phyloP scores from a whole-genome alignment of 805 yeast genomes.

The Saccharomyces mikatae region DNA sequence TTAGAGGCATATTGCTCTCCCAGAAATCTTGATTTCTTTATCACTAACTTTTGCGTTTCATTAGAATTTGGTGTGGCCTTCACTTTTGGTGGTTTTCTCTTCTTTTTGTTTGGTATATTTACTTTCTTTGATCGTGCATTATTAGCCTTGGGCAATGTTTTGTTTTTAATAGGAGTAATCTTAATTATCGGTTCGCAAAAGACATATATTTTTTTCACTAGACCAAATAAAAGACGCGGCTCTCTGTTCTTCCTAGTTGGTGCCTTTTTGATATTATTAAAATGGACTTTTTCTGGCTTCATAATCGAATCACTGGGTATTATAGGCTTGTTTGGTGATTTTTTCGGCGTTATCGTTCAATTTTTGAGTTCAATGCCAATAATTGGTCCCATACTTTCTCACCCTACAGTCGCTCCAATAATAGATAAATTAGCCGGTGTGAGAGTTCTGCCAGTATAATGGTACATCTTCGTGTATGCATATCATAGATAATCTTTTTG shows the following conservation, averaged over 20 bases:
- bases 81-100: conserved; percentile 72
- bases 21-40: not conserved
- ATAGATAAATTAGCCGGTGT: conserved; percentile 60
- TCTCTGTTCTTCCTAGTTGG: conserved; percentile 73
- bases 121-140: conserved; percentile 84
- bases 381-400: conserved; percentile 75
- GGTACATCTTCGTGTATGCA: not conserved
- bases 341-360: conserved; percentile 79
- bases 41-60: conserved; percentile 3
- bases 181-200: conserved; percentile 83
- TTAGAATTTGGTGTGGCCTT: conserved; percentile 86
- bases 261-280: conserved; percentile 61
- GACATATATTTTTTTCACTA: conserved; percentile 71
- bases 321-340: conserved; percentile 83
- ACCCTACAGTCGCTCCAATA: conserved; percentile 75
- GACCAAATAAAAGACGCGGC: conserved; percentile 83
- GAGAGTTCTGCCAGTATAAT: conserved; percentile 54
- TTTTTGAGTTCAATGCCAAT: conserved; percentile 82
- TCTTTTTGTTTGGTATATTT: conserved; percentile 73
- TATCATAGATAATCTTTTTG: not conserved
- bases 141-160: conserved; percentile 78
- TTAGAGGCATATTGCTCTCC: not conserved
- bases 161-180: conserved; percentile 73
- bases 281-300: conserved; percentile 79
- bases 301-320: conserved; percentile 83